Evolutionary conservation across 75 land plant species (phyloP), one percentile per base, ranked within the genome.

Genomic region (Pinus tabuliformis): DNA sequence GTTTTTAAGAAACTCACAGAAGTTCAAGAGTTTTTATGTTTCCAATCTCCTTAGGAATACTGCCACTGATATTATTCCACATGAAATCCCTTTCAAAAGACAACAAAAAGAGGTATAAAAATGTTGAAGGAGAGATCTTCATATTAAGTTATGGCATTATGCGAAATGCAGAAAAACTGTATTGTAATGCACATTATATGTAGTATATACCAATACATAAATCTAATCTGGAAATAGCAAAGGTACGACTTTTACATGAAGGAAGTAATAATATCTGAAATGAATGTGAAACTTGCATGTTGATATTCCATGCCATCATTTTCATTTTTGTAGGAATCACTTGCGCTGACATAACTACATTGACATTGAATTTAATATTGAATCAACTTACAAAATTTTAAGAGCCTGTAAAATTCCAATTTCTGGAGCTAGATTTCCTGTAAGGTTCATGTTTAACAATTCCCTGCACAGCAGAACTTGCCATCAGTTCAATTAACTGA

Each of bases 31-130:
- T 59, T 57, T 78, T 79, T 45, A 95, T 77, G 21, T 81, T 89
- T 57, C 95, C 96, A 18, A 95, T 84, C 83, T 89, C 88, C 79
- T 85, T 84, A 9, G 98, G 98, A 75, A 95, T 93, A 14, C 81
- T 88, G 22, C 98, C 95, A 70, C 74, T 86, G 22, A 95, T 59
- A 6, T 82, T 73, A 68, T 95, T 95, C 96, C 96, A 91, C 95
- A 92, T 89, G 62, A 95, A 84, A 79, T 93, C 89, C 81, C 98
- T 95, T 58, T 14, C 73, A 33, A 39, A 57, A 74, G 56, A 73
- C 33, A 70, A 70, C 58, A 75, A 22, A 28, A 13, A 73, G 52
- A 13, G 37, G 49, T 36, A 24, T 71, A 54, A 45, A 45, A 62
- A 49, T 17, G 3, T 18, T 49, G 54, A 45, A 42, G 52, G 54